Evolutionary conservation across 208 protist genomes (phyloP).

Genomic region (Leishmania tropica): DNA sequence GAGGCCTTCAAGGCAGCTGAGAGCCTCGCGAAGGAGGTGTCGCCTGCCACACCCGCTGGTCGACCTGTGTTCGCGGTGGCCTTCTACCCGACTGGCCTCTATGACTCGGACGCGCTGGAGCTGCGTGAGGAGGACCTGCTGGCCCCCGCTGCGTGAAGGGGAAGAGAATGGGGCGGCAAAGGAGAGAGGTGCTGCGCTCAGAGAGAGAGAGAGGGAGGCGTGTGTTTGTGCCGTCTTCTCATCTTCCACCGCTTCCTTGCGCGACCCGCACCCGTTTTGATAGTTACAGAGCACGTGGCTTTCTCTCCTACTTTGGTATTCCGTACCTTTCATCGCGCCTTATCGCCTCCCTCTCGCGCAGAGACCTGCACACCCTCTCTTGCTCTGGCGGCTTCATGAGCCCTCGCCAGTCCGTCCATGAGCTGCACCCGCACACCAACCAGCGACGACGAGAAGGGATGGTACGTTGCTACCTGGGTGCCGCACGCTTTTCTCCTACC

Average conservation of each 20-base stretch:
- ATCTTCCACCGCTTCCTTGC: not conserved
- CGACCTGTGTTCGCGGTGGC: slow-evolving; percentile 40
- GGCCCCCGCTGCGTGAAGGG: not conserved
- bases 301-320: not conserved
- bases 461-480: not conserved
- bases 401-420: too few relatives aligned
- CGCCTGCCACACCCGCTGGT: not conserved
- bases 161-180: not conserved
- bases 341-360: not conserved
- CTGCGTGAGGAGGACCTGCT: slow-evolving; percentile 35
- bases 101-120: slow-evolving; percentile 49
- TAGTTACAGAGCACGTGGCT: not conserved
- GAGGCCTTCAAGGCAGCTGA: slow-evolving; percentile 83
- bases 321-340: not conserved
- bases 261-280: not conserved
- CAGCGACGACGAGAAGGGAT: not conserved
- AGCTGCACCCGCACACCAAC: not conserved
- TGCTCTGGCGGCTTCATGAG: not conserved
- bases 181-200: too few relatives aligned
- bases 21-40: slow-evolving; percentile 29
- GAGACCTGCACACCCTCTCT: not conserved
- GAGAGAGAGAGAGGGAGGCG: not conserved
- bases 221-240: not conserved
- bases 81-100: slow-evolving; percentile 73
- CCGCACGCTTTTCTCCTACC: not conserved